Conservation (phyloP, 352 stramenopile genomes). For the Pythium aquatile region DNA sequence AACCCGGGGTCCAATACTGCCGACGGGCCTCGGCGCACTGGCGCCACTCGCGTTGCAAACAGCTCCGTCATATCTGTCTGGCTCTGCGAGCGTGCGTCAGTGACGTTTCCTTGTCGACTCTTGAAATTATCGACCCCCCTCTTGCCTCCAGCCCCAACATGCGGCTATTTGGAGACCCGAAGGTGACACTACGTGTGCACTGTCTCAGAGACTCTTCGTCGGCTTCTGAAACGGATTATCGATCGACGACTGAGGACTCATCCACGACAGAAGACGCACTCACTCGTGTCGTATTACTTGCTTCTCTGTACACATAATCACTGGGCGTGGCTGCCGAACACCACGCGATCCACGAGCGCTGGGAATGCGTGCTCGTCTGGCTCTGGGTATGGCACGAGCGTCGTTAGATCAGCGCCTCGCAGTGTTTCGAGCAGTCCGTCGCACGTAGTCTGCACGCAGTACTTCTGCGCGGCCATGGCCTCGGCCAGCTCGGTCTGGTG, state of each 20-base stretch:
- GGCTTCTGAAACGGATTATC: no score
- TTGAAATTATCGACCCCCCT: no score
- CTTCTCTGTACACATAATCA: background rate
- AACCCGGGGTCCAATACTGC: background rate
- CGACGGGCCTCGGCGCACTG: background rate
- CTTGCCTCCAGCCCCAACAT: no score
- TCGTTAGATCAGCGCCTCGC: constrained; percentile 34
- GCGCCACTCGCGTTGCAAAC: background rate
- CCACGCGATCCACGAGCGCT: constrained; percentile 54
- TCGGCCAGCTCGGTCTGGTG: constrained; percentile 95
- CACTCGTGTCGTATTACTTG: no score
- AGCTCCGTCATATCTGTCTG: background rate
- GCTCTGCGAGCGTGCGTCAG: background rate
- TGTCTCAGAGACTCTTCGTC: no score
- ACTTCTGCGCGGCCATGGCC: constrained; percentile 81
- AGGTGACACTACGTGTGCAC: no score
- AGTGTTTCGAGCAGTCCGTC: constrained; percentile 38
- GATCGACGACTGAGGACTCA: no score
- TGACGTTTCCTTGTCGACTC: no score
- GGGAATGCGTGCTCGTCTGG: constrained; percentile 68
- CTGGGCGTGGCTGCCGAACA: constrained; percentile 21
- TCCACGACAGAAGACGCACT: no score
- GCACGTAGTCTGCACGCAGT: constrained; percentile 57
- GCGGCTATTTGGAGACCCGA: no score
- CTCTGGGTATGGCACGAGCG: constrained; percentile 52